Percentiles rank a stretch among this genome's conserved stretches.
Evolutionary conservation across 495 filamentous ascomycete species (phyloP).

Genomic region (Neurospora pannonica): DNA sequence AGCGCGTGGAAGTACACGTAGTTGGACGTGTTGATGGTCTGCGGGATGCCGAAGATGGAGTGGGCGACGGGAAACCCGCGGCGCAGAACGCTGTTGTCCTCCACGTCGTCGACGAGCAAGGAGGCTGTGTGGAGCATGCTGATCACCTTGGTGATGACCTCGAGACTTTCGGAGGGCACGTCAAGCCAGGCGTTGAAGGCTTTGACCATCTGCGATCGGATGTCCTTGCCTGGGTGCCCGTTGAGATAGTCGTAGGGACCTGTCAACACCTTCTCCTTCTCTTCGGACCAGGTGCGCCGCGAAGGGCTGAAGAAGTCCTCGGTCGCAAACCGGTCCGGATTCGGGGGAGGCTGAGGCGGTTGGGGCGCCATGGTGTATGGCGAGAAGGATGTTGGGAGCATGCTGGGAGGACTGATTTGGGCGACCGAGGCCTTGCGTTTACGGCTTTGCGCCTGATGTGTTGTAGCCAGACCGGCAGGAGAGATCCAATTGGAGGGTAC

Average conservation of each 20-base stretch:
- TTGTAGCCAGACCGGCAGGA: conserved; percentile 7
- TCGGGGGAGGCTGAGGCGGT: conserved; percentile 24
- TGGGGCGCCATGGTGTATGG: conserved; percentile 21
- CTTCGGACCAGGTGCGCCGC: conserved; percentile 48
- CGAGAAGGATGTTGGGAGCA: conserved; percentile 13
- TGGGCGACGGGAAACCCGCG: conserved; percentile 89
- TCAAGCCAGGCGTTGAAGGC: conserved; percentile 88
- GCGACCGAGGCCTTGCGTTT: conserved; percentile 26
- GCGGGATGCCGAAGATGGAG: conserved; percentile 86
- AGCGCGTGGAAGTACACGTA: conserved; percentile 93
- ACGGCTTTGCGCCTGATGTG: conserved; percentile 13
- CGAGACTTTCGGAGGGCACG: conserved; percentile 67
- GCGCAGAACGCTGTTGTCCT: conserved; percentile 75
- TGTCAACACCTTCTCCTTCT: conserved; percentile 71
- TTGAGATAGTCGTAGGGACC: conserved; percentile 86
- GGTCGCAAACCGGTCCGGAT: conserved; percentile 36
- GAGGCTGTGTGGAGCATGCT: conserved; percentile 93
- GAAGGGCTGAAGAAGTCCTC: conserved; percentile 34
- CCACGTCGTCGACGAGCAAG: conserved; percentile 85
- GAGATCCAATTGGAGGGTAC: conserved; percentile 12
- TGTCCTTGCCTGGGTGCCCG: conserved; percentile 82
- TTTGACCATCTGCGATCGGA: conserved; percentile 73
- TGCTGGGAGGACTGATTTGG: conserved; percentile 12
- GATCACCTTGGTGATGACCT: conserved; percentile 77
- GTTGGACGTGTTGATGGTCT: conserved; percentile 96